Base-by-base conservation (phyloP, 2,329 filamentous ascomycete genomes). In the Calonectria honghensis region DNA sequence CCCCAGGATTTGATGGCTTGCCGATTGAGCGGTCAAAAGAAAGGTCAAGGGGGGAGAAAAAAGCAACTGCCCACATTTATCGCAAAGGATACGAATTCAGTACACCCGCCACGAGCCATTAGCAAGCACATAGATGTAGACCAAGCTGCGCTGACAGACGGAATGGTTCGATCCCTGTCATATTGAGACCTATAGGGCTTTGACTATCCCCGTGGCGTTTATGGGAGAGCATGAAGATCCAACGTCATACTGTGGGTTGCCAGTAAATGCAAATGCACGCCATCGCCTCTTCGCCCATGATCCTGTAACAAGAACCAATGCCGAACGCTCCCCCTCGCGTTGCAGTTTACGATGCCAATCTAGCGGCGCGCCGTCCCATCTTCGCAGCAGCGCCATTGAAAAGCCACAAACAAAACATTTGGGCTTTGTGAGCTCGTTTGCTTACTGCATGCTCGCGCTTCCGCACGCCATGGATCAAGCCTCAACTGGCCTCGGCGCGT, bases 181-280 rank as follows among this genome's bases (percentile, higher is more conserved):
- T 27, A 11, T 52, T 32, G 27, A 20, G 32, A 48, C 50, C 50
- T 13, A 52, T 68, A 24, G 24, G 59, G 64, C 59, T 68, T 67
- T 63, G 29, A 65, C 35, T 57, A 45, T 50, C 6, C 50, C 70
- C n/a, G 24, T 27, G n/a, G n/a, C 57, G 57, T 63, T 63, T 65
- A 35, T 31, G 35, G 54, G 24, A 72, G 45, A 73, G 48, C 48
- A 50, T 66, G 29, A 57, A 71, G 48, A 63, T 45, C 61, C 68
- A 65, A 65, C 39, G 59, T 71, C 68, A 57, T 51, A 31, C 50
- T 20, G 59, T 57, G 50, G 59, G 48, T 61, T 65, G 61, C 32
- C 41, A 51, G 31, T 39, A 48, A 50, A 50, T 65, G 61, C 37
- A 48, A 50, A 50, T 65, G 61, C 37, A 48, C 68, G 32, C 61